phyloP scores from a whole-genome alignment of 768 basidiomycete species.

The Mycena albidolilacea region DNA sequence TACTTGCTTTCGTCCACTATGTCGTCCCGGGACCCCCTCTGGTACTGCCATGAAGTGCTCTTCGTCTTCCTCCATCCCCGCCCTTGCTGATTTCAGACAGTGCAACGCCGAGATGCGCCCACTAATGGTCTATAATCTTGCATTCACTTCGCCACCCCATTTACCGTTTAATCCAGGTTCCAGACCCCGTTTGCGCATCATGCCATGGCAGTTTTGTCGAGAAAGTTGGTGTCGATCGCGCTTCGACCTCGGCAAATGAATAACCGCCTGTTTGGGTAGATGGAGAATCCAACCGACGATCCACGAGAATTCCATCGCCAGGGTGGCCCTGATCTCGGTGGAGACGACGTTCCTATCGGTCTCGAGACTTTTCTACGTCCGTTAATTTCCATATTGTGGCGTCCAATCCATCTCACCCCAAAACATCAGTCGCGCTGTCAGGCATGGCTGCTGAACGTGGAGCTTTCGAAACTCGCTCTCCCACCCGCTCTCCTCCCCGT shows the following conservation, averaged over 20 bases:
- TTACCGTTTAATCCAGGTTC: slow-evolving; percentile 63
- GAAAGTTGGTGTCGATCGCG: slow-evolving; percentile 36
- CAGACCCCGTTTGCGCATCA: slow-evolving; percentile 87
- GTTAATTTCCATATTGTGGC: slow-evolving; percentile 33
- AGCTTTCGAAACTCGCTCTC: slow-evolving; percentile 25
- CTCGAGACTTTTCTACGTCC: slow-evolving; percentile 67
- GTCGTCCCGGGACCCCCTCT: slow-evolving; percentile 81
- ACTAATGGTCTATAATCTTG: slow-evolving; percentile 72
- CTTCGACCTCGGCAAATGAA: background rate
- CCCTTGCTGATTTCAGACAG: slow-evolving; percentile 55
- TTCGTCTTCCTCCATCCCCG: slow-evolving; percentile 1
- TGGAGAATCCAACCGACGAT: slow-evolving; percentile 83
- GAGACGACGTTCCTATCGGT: slow-evolving; percentile 53
- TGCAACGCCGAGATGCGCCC: slow-evolving; percentile 93
- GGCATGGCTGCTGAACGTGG: slow-evolving; percentile 40
- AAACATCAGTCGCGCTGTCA: slow-evolving; percentile 37
- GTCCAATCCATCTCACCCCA: slow-evolving; percentile 13
- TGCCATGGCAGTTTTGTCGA: slow-evolving; percentile 81
- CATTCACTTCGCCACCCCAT: slow-evolving; percentile 15
- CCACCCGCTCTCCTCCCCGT: slow-evolving; percentile 23
- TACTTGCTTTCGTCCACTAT: slow-evolving; percentile 52
- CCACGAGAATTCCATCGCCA: slow-evolving; percentile 75
- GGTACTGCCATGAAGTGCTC: slow-evolving; percentile 81
- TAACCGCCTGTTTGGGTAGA: slow-evolving; percentile 56
- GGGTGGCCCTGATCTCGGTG: slow-evolving; percentile 47